Conservation (phyloP, 176 grass and related monocot genomes). For the Musa acuminata region DNA sequence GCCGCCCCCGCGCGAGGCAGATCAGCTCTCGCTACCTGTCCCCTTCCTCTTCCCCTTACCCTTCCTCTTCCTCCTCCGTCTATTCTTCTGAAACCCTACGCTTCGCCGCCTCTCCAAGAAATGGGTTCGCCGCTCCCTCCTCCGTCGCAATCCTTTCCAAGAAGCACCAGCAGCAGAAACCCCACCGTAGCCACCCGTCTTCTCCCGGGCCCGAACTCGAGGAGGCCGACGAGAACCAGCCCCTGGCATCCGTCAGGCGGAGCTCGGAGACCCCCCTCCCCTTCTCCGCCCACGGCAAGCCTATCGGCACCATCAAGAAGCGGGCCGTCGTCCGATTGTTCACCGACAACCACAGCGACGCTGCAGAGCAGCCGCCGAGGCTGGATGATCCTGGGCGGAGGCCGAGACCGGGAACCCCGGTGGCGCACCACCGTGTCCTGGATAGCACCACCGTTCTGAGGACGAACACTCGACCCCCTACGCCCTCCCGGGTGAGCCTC, state of each 20-base stretch:
- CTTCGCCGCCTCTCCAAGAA: constrained; percentile 26
- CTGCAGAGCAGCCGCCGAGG: constrained; percentile 1
- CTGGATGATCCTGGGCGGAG: background rate
- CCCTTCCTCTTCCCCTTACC: constrained; percentile 10
- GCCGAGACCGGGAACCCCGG: constrained; percentile 28
- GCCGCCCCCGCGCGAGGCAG: constrained; percentile 50
- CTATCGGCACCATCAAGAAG: constrained; percentile 20
- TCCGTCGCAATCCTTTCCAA: constrained; percentile 17
- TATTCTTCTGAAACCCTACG: constrained; percentile 22
- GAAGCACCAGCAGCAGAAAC: constrained; percentile 3
- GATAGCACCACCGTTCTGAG: constrained; percentile 5
- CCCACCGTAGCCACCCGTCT: too few species aligned
- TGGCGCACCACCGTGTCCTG: background rate
- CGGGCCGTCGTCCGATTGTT: constrained; percentile 62
- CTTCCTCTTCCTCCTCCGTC: background rate
- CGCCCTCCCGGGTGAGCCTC: constrained; percentile 34
- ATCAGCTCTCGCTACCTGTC: constrained; percentile 81
- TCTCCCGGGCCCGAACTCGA: background rate
- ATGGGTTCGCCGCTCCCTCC: constrained; percentile 4
- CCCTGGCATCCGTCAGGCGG: background rate
- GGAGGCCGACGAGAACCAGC: constrained; percentile 63
- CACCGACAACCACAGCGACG: constrained; percentile 28
- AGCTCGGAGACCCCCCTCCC: constrained; percentile 8
- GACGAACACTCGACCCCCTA: constrained; percentile 32
- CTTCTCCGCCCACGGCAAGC: background rate